Percentiles rank a stretch among this genome's conserved stretches.
Evolutionary conservation across 2,329 filamentous ascomycete genomes (phyloP).

Genomic region (Gaeumannomyces tritici): DNA sequence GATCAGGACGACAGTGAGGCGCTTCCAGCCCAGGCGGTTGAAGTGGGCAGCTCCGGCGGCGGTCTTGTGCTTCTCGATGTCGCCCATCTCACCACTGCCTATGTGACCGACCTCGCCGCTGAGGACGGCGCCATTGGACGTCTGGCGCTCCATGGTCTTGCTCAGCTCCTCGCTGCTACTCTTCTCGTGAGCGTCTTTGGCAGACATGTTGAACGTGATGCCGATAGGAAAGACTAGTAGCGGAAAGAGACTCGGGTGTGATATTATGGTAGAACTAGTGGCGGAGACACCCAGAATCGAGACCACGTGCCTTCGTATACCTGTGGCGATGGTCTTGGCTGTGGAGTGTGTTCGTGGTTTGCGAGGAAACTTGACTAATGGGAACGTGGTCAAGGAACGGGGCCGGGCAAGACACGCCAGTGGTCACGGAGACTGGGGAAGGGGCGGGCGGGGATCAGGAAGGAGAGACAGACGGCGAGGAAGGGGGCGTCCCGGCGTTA

Average conservation of each 20-base stretch:
- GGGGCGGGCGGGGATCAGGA: not conserved
- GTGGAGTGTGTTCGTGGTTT: not conserved
- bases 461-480: not conserved
- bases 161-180: not conserved
- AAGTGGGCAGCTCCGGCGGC: conserved; percentile 35
- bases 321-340: not conserved
- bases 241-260: not conserved
- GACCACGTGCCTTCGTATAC: not conserved
- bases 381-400: not conserved
- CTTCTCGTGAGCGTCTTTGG: not conserved
- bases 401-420: not conserved
- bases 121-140: conserved; percentile 41
- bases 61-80: conserved; percentile 5
- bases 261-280: not conserved
- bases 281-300: not conserved
- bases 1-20: conserved; percentile 43
- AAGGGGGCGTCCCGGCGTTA: not conserved
- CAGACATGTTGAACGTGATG: not conserved
- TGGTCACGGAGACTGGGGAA: not conserved
- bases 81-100: conserved; percentile 38
- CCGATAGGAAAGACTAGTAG: not conserved
- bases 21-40: conserved; percentile 46
- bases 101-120: conserved; percentile 54
- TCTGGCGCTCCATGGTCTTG: not conserved
- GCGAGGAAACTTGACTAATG: not conserved